Base-by-base conservation (phyloP, 75 land plant species). In the Picea glauca region DNA sequence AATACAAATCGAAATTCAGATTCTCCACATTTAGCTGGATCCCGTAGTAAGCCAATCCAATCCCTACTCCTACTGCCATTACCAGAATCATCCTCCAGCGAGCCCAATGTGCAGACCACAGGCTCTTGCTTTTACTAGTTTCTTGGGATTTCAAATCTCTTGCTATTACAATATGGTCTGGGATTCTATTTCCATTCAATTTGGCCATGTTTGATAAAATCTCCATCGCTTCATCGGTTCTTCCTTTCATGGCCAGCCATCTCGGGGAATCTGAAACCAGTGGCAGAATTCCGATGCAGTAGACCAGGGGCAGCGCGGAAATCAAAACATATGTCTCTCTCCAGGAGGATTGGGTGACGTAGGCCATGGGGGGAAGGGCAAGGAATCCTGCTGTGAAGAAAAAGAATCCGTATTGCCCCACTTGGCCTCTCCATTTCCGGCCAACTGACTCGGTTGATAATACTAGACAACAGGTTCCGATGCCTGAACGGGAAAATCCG, bases 401-500 rank as follows among this genome's bases (percentile, higher is more conserved):
- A 72, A 81, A 85, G 81, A 89, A 87, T 15, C 82, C 82, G 17
- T 64, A 82, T 14, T 77, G 80, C 30, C 91, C 91, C 0, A 85
- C 89, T 61, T 80, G 85, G 35, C 91, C 90, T 9, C 87, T 77
- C 81, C 76, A 77, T 58, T 77, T 79, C 14, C 79, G 83, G 61
- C 90, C 91, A 15, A 89, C 85, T 5, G 77, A 60, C 72, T 88
- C 90, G 3, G 91, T 85, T 4, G 90, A 23, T 31, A 89, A 79
- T 18, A 89, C 90, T 4, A 87, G 75, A 23, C 80, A 75, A 75
- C 83, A 81, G 43, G 81, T 77, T 54, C 91, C 91, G 38, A 85
- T 85, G 23, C 87, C 90, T 17, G 84, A 58, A 1, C 83, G 64
- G 23, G 81, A n/a, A 33, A 89, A 80, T 12, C 91, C 91, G 31